Conservation (phyloP, 352 stramenopile genomes). For the Phytophthora macrochlamydospora region DNA sequence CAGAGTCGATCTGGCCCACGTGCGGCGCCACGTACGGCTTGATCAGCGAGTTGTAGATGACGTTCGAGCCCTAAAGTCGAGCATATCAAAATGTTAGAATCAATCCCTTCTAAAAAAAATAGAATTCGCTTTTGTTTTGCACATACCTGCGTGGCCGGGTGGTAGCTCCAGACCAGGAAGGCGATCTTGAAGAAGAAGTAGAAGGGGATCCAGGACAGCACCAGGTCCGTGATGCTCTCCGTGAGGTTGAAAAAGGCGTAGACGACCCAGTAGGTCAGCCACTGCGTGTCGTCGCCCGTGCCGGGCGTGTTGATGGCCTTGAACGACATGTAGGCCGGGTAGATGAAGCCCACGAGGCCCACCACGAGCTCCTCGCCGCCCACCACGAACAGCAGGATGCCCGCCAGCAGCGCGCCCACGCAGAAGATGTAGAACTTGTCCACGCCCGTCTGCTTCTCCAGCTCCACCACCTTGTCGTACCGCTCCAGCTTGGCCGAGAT, state of each 20-base stretch:
- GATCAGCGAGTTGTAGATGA: constrained; percentile 86
- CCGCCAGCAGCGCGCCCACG: constrained; percentile 43
- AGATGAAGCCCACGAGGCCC: constrained; percentile 87
- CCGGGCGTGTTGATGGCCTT: constrained; percentile 83
- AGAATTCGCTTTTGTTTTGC: no score
- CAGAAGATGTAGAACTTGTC: constrained; percentile 91
- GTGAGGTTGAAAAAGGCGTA: constrained; percentile 97
- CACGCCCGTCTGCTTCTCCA: constrained; percentile 85
- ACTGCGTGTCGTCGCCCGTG: constrained; percentile 86
- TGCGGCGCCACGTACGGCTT: constrained; percentile 83
- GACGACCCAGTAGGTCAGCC: constrained; percentile 94
- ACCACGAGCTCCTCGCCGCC: constrained; percentile 80
- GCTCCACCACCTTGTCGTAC: constrained; percentile 84
- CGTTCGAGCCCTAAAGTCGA: constrained; percentile 51
- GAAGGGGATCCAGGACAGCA: constrained; percentile 86
- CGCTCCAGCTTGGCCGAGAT: constrained; percentile 80
- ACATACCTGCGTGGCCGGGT: constrained; percentile 57
- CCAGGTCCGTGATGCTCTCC: constrained; percentile 86
- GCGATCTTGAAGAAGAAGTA: constrained; percentile 90
- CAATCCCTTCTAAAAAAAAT: no score
- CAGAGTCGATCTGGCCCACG: constrained; percentile 68
- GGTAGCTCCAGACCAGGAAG: constrained; percentile 89
- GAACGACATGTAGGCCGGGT: constrained; percentile 90
- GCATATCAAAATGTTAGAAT: no score
- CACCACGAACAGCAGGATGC: constrained; percentile 80